Evolutionary conservation across 345 rosid genomes (phyloP).

Genomic region (Salix caprea): DNA sequence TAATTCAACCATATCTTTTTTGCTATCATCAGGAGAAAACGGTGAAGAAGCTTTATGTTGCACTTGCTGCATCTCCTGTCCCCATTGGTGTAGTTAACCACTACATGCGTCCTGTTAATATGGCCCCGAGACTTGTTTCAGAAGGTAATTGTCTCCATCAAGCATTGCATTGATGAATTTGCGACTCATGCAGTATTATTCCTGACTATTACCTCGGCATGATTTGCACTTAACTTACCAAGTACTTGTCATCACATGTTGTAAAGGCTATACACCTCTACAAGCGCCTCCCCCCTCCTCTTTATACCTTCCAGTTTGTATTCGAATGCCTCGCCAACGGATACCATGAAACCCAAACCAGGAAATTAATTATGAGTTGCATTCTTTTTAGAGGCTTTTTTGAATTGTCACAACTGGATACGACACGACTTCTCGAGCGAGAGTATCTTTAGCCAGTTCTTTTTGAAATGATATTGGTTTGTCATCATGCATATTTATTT

Average conservation of each 20-base stretch:
- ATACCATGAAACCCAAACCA: too few species aligned
- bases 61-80: constrained; percentile 76
- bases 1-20: not conserved
- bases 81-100: constrained; percentile 73
- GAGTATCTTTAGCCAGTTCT: not conserved
- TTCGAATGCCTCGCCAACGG: too few species aligned
- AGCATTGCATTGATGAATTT: not conserved
- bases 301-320: not conserved
- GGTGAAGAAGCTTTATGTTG: constrained; percentile 86
- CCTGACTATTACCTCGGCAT: not conserved
- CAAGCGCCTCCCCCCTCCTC: not conserved
- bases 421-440: not conserved
- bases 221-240: not conserved
- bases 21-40: constrained; percentile 47
- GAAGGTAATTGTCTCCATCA: constrained; percentile 44
- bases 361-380: not conserved
- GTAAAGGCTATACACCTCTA: not conserved
- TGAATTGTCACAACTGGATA: not conserved
- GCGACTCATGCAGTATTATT: not conserved
- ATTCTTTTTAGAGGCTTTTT: not conserved
- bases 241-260: not conserved
- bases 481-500: not conserved
- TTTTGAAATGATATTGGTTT: not conserved
- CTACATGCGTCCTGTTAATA: constrained; percentile 81
- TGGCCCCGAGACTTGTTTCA: constrained; percentile 81